Conservation (phyloP, 371 early-diverging fungal species). For the Mortierella polycephala region DNA sequence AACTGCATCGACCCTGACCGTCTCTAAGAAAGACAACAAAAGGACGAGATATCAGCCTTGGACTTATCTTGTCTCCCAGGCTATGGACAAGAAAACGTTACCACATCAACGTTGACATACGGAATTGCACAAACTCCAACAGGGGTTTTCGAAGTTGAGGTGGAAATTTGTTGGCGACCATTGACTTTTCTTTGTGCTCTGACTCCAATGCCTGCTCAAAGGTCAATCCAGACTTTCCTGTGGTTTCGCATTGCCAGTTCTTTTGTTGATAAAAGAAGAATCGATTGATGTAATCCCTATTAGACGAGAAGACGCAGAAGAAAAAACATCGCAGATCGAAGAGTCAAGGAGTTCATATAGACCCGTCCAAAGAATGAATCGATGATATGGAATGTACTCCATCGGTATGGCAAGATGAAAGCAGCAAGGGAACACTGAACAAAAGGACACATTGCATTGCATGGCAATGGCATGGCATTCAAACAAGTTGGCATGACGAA, state of each 20-base stretch:
- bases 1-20: slow-evolving; percentile 62
- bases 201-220: slow-evolving; percentile 82
- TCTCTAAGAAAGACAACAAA: slow-evolving; percentile 53
- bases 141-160: slow-evolving; percentile 72
- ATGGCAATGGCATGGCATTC: not conserved
- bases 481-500: not conserved
- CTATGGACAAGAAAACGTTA: not conserved
- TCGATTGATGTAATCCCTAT: slow-evolving; percentile 80
- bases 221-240: slow-evolving; percentile 80
- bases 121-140: slow-evolving; percentile 74
- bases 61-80: not conserved
- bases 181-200: slow-evolving; percentile 71
- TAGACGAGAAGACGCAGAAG: slow-evolving; percentile 3
- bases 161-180: slow-evolving; percentile 72
- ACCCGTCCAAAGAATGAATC: not conserved
- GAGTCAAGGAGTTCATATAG: not conserved
- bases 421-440: not conserved
- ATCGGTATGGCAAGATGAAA: too few relatives aligned
- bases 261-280: slow-evolving; percentile 72
- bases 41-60: not conserved
- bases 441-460: not conserved
- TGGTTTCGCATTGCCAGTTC: slow-evolving; percentile 83
- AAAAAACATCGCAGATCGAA: slow-evolving; percentile 3
- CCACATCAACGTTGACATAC: slow-evolving; percentile 57
- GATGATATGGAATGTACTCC: not conserved